Base-by-base conservation (phyloP, 2,329 filamentous ascomycete species). In the Claviceps paspali region DNA sequence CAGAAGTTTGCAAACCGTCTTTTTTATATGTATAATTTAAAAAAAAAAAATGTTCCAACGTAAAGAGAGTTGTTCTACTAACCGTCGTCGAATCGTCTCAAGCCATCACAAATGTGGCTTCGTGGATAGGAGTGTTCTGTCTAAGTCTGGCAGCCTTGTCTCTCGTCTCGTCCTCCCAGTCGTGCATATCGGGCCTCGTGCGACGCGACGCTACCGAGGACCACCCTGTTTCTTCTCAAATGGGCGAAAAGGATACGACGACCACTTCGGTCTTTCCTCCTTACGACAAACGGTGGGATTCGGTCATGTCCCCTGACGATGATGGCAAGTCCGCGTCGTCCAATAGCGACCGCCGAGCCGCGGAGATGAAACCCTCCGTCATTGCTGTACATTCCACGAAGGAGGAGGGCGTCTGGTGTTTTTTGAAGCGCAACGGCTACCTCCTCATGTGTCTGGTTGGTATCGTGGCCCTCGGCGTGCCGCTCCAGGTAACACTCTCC, bases 391-490 rank as follows among this genome's bases (percentile, higher is more conserved):
- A 24, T 19, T 12, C 14, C 28, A 3, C n/a, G 9, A 15, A 11
- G 11, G 34, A 38, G 10, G 23, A 33, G 6, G 30, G 21, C 19
- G 14, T 33, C 5, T 47, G 43, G 42, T 23, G 15, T 15, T 38
- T 42, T 27, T 27, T 45, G 7, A 28, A 30, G 14, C 34, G 12
- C 22, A 41, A 46, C 22, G 43, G 10, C 42, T 53, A 52, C 4
- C 47, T 58, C 38, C 46, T 57, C 30, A 39, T 49, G 1, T 59
- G 46, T 3, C 45, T 63, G 29, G 22, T 55, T 6, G 41, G 50
- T 7, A 51, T 62, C 8, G 44, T 61, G 3, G 23, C 51, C 1
- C 24, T 67, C 6, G 65, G 65, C 2, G 41, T 65, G 0, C 67
- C 67, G 0, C 40, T 69, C 0, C 58, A 64, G 1, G 44, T 49